Base-by-base conservation (phyloP, 2,329 filamentous ascomycete species). In the Macrophomina pseudophaseolina region DNA sequence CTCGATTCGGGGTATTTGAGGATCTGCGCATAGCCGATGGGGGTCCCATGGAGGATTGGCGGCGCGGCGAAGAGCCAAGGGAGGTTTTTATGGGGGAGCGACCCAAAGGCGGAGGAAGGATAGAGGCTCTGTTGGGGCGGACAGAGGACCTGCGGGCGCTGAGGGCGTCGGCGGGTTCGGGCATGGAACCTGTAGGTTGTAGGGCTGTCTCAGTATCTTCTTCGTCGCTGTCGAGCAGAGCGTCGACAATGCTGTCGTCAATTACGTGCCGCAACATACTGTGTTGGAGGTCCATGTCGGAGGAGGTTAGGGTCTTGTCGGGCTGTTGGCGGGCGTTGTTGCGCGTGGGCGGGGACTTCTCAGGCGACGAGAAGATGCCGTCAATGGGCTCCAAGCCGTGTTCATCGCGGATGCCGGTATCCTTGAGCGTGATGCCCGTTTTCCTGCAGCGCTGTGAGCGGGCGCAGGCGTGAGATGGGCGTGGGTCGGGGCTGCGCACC, bases 311-410 rank as follows among this genome's bases (percentile, higher is more conserved):
- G 14, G 83, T 85, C 1, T 69, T 74, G 52, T 69, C 69, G 40
- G 80, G 76, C 69, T 59, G 54, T 16, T 81, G 80, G 52, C 72
- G 72, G 67, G 28, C 42, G 23, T 66, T 71, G 60, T 69, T 71
- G 70, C 72, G 76, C 65, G 68, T 70, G 1, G 83, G 81, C n/a
- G 84, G 85, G 64, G 78, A 80, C 73, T 89, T 91, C 70, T 88
- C 86, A 14, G 94, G 93, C 23, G 94, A 97, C 8, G 94, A 97
- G 79, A 97, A 97, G 70, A 98, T 88, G 71, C 88, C 88, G 42
- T 94, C 91, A 67, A 97, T 86, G 42, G 92, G 90, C 76, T 97
- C 93, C 83, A 99, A 89, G 78, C 94, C 95, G 84, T 97, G 85
- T 77, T 96, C 93, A 80, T 98, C 94, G 80, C 93, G 91, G 68